Evolutionary conservation across 2,329 filamentous ascomycete genomes (phyloP).

Genomic region (Xylariaceae sp.): DNA sequence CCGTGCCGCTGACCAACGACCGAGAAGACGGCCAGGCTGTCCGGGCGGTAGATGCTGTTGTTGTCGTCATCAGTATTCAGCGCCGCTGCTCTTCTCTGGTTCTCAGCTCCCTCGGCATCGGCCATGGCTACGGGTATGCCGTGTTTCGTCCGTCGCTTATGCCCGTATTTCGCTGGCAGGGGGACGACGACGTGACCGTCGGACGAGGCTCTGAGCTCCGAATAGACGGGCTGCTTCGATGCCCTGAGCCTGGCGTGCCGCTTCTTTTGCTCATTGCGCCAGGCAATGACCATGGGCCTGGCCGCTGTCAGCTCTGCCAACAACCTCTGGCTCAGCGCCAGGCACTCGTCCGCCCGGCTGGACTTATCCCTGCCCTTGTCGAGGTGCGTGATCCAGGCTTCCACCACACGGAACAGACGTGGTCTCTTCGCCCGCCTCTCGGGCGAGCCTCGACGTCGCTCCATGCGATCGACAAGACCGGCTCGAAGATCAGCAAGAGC

Average conservation of each 20-base stretch:
- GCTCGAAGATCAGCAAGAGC: constrained; percentile 42
- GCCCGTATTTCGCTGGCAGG: constrained; percentile 7
- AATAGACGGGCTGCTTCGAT: constrained; percentile 10
- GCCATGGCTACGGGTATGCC: constrained; percentile 25
- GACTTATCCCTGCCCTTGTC: constrained; percentile 5
- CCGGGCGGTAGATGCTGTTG: constrained; percentile 25
- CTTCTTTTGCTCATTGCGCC: constrained; percentile 16
- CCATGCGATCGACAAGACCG: constrained; percentile 36
- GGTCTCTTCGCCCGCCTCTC: constrained; percentile 22
- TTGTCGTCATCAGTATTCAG: constrained; percentile 3
- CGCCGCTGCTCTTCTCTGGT: constrained; percentile 18
- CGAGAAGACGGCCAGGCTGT: constrained; percentile 20
- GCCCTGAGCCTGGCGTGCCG: constrained; percentile 3
- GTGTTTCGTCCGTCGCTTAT: constrained; percentile 19
- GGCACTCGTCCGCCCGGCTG: constrained; percentile 19
- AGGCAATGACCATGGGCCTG: constrained; percentile 18
- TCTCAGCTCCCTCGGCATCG: constrained; percentile 16
- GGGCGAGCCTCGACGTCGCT: constrained; percentile 12
- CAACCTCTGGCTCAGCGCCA: constrained; percentile 17
- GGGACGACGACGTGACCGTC: constrained; percentile 7
- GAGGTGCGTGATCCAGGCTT: constrained; percentile 39
- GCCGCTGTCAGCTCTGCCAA: constrained; percentile 18
- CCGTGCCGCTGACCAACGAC: constrained; percentile 2
- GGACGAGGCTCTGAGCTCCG: constrained; percentile 16
- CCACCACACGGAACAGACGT: constrained; percentile 36